Percentiles rank a stretch among this genome's conserved stretches.
Conservation (phyloP, 2,329 filamentous ascomycete species). For the Bretziella fagacearum region DNA sequence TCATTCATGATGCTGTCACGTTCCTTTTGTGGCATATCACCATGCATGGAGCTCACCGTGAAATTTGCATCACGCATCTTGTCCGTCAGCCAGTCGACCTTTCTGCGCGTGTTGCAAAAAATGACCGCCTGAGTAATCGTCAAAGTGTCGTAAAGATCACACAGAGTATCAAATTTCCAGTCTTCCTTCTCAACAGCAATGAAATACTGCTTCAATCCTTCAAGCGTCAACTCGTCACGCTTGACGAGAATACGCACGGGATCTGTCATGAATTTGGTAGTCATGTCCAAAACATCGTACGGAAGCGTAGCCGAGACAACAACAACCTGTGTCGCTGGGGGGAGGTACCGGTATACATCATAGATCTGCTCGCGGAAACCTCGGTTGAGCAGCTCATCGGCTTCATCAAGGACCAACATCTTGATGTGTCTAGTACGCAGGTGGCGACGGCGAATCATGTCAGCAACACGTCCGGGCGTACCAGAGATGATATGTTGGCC, state of each 20-base stretch:
- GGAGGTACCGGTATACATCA: conserved; percentile 93
- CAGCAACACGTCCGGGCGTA: conserved; percentile 78
- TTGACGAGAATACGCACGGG: conserved; percentile 93
- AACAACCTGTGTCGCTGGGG: conserved; percentile 93
- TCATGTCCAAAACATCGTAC: conserved; percentile 97
- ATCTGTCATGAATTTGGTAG: conserved; percentile 99
- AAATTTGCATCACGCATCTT: conserved; percentile 99
- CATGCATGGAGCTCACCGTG: conserved; percentile 96
- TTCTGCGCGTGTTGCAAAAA: conserved; percentile 97
- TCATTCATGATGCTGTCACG: conserved; percentile 99
- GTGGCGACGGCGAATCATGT: conserved; percentile 43
- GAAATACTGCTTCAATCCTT: conserved; percentile 97
- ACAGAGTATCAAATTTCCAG: conserved; percentile 98
- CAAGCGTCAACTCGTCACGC: conserved; percentile 94
- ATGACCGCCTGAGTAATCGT: conserved; percentile 99
- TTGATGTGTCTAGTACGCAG: conserved; percentile 45
- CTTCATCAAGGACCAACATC: conserved; percentile 46
- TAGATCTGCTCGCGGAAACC: conserved; percentile 98
- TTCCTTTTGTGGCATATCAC: conserved; percentile 97
- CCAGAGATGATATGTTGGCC: conserved; percentile 96
- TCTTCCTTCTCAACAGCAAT: conserved; percentile 99
- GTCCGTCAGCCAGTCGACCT: conserved; percentile 98
- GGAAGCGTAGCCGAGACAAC: conserved; percentile 93
- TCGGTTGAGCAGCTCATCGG: conserved; percentile 59
- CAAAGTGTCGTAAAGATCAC: conserved; percentile 94